Evolutionary conservation across 148 eudicot species (phyloP).

Genomic region (Camellia lanceoleosa): DNA sequence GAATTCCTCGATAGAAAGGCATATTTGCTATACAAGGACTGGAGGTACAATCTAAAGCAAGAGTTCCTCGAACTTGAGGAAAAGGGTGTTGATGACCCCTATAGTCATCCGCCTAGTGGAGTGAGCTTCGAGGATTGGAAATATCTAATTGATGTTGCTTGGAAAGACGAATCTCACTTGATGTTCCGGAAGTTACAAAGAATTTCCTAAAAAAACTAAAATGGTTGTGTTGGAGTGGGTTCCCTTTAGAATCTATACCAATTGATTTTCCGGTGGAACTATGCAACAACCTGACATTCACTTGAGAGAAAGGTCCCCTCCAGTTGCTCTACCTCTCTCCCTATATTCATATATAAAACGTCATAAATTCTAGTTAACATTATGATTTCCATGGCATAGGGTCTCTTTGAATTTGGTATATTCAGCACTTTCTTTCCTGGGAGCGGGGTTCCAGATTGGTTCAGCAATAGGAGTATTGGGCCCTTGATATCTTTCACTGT

Average conservation of each 20-base stretch:
- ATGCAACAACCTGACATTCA: no score
- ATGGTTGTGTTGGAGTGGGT: constrained; percentile 20
- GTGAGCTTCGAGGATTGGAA: no score
- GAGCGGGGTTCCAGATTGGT: not conserved
- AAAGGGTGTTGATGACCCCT: no score
- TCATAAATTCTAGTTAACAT: no score
- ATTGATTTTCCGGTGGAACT: not conserved
- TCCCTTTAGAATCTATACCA: not conserved
- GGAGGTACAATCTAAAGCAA: no score
- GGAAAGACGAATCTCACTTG: no score
- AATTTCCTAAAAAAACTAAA: not conserved
- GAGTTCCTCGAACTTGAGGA: no score
- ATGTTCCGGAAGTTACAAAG: not conserved
- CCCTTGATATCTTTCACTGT: not conserved
- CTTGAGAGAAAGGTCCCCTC: not conserved
- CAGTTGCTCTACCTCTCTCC: not conserved
- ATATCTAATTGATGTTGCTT: no score
- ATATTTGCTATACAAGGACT: no score
- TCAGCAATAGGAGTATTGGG: not conserved
- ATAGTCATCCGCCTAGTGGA: no score
- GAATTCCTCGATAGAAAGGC: no score
- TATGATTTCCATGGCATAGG: not conserved
- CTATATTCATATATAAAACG: no score
- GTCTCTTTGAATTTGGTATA: not conserved
- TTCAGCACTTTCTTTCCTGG: constrained; percentile 3